phyloP scores from a whole-genome alignment of 108 stramenopile species.

The Conticribra guillardii region DNA sequence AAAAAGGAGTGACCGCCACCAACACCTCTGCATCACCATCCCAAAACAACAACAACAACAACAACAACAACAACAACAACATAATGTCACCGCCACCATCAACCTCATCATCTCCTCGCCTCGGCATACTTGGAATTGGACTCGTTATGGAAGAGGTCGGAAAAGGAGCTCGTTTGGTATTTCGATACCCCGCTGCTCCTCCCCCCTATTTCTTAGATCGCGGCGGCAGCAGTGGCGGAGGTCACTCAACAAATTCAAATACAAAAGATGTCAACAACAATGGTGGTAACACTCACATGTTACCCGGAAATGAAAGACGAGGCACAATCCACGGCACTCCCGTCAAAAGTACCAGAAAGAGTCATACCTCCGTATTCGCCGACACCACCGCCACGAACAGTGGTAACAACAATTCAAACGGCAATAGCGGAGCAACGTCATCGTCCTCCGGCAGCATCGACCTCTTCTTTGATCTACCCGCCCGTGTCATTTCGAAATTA shows the following conservation, averaged over 20 bases:
- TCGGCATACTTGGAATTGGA: constrained; percentile 73
- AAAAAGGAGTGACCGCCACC: no score
- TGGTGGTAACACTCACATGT: no score
- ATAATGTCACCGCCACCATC: constrained; percentile 3
- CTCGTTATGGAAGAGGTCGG: constrained; percentile 81
- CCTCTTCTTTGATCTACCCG: constrained; percentile 80
- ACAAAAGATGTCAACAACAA: not conserved
- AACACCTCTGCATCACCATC: no score
- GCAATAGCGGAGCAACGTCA: no score
- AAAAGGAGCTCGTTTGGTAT: constrained; percentile 60
- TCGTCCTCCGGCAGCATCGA: constrained; percentile 51
- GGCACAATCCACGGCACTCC: not conserved
- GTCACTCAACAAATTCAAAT: not conserved
- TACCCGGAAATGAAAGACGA: not conserved
- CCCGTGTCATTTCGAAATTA: constrained; percentile 79
- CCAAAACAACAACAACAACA: no score
- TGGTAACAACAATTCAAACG: not conserved
- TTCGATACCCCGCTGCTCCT: constrained; percentile 82
- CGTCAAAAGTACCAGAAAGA: not conserved
- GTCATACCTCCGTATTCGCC: constrained; percentile 3
- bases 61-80: no score
- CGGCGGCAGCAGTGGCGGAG: not conserved
- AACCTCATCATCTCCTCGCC: constrained; percentile 8
- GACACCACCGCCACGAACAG: not conserved
- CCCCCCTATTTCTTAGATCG: constrained; percentile 24